Base-by-base conservation (phyloP, 2,329 filamentous ascomycete species). In the Aspergillus pseudoterreus region DNA sequence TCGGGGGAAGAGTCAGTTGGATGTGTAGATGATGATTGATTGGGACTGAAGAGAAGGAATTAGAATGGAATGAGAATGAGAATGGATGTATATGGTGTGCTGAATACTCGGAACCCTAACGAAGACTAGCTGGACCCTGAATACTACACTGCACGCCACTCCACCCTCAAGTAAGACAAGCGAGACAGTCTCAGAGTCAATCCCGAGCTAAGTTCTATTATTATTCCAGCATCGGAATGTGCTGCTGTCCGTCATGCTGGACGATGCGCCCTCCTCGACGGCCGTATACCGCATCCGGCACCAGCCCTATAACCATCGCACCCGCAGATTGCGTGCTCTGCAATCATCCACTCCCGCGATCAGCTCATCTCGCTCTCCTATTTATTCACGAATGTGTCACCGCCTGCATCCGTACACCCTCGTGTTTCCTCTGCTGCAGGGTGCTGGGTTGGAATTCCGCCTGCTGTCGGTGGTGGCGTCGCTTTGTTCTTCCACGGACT, bases 261-360 rank as follows among this genome's bases (percentile, higher is more conserved):
- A 38, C 4, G n/a, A 4, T n/a, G 6, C 14, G 22, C 19, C 2
- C 6, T 42, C 15, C 39, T 4, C 2, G 8, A 17, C 15, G 39
- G 39, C 27, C 8, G 27, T 2, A 30, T 30, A 11, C 17, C 39
- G 39, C 6, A 42, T 12, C 11, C 15, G 35, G 35, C 35, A 38
- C 12, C 39, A 22, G 22, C 22, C 22, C 19, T 42, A n/a, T 19
- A 17, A n/a, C 55, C 58, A 60, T 60, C 44, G 4, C 43, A 51
- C 47, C 53, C 44, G 43, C 43, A 45, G 56, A 60, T 60, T 50
- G 58, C 57, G 58, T 60, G 58, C 58, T 59, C 49, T 50, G 45
- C 44, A 47, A 32, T 47, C 53, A 51, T 57, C 49, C 35, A 3
- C 35, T 17, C 35, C 35, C 35, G 32, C 41, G 43, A 51, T 50